phyloP scores from a whole-genome alignment of 768 basidiomycete species.

The Crepidotus variabilis region DNA sequence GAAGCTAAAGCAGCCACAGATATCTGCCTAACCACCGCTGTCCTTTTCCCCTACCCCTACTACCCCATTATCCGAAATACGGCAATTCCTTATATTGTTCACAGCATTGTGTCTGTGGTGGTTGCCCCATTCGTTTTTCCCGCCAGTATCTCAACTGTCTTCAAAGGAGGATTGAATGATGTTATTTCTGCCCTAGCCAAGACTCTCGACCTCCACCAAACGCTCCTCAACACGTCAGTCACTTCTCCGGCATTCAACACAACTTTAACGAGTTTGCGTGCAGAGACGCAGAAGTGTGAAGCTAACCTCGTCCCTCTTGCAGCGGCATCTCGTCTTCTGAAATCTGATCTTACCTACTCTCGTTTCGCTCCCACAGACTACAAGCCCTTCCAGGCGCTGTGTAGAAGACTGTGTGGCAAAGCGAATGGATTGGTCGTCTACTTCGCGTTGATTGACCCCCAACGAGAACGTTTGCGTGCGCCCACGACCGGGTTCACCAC shows the following conservation, averaged over 20 bases:
- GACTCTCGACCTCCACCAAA: constrained; percentile 42
- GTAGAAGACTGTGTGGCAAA: constrained; percentile 48
- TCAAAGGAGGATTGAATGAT: constrained; percentile 43
- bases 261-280: constrained; percentile 25
- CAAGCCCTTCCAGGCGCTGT: constrained; percentile 41
- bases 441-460: constrained; percentile 61
- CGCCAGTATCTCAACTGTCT: constrained; percentile 54
- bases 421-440: constrained; percentile 63
- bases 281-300: constrained; percentile 37
- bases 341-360: constrained; percentile 57
- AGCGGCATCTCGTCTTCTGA: constrained; percentile 48
- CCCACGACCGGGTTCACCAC: background rate
- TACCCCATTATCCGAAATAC: constrained; percentile 55
- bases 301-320: constrained; percentile 46
- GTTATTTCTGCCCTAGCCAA: constrained; percentile 46
- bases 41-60: constrained; percentile 61
- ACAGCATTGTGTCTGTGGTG: constrained; percentile 52
- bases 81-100: constrained; percentile 54
- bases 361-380: constrained; percentile 61
- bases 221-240: constrained; percentile 40
- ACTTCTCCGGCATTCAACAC: constrained; percentile 35
- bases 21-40: constrained; percentile 53
- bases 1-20: constrained; percentile 30
- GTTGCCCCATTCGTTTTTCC: constrained; percentile 59
- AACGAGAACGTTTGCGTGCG: constrained; percentile 46